These are phyloP conservation scores for Kluyveromyces lactis DNA, from an alignment of 805 yeast genomes.

Conservation along the genomic window DNA sequence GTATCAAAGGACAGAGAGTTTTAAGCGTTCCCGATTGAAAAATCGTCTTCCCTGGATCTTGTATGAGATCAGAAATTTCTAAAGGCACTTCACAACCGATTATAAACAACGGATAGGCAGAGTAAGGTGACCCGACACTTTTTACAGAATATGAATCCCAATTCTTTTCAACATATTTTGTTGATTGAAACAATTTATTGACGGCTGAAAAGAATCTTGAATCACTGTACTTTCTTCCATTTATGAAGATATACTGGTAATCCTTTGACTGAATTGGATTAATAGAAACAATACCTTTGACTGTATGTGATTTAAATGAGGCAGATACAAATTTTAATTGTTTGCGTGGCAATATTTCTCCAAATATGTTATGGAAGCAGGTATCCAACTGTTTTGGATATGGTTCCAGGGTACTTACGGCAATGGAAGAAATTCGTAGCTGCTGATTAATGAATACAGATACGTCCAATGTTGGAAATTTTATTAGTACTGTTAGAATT, in stretches of 20 bases:
- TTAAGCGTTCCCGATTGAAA: conserved; percentile 19
- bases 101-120: conserved; percentile 33
- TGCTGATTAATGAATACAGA: background rate
- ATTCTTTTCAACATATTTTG: conserved; percentile 4
- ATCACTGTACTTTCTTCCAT: conserved; percentile 31
- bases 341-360: conserved; percentile 12
- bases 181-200: conserved; percentile 17
- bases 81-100: conserved; percentile 26
- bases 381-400: conserved; percentile 3
- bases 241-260: conserved; percentile 40
- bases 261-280: conserved; percentile 28
- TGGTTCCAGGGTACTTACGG: background rate
- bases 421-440: too few relatives aligned
- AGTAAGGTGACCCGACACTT: conserved; percentile 28
- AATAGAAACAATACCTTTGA: conserved; percentile 35
- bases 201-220: conserved; percentile 9
- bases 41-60: conserved; percentile 33
- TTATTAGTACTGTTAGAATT: conserved; percentile 16
- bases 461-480: conserved; percentile 8
- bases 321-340: conserved; percentile 15
- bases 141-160: conserved; percentile 10
- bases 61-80: conserved; percentile 31
- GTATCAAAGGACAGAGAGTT: conserved; percentile 26
- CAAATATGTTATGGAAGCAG: conserved; percentile 11
- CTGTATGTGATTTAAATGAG: conserved; percentile 16